Evolutionary conservation across 768 basidiomycete genomes (phyloP).

Genomic region (Boletus rufocinnamomeus): DNA sequence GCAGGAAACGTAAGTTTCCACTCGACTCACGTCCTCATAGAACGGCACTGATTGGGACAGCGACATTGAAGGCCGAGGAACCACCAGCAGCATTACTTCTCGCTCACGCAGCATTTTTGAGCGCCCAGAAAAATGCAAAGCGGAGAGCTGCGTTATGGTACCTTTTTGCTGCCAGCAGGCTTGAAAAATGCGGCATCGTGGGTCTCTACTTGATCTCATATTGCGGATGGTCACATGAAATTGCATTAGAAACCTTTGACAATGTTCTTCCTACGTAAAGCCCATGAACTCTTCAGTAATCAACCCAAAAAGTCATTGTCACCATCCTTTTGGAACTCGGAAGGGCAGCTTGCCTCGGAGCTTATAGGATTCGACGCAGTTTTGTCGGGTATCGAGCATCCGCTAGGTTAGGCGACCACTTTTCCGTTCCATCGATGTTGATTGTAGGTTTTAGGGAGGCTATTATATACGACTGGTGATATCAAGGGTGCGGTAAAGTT

Average conservation of each 20-base stretch:
- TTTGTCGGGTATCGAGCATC: constrained; percentile 74
- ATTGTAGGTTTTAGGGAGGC: constrained; percentile 55
- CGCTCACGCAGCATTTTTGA: constrained; percentile 77
- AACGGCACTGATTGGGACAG: constrained; percentile 31
- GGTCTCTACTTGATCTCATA: constrained; percentile 34
- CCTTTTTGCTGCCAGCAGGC: constrained; percentile 66
- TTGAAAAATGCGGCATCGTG: constrained; percentile 86
- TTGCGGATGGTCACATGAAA: constrained; percentile 1
- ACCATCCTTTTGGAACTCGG: constrained; percentile 80
- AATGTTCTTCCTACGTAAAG: constrained; percentile 75
- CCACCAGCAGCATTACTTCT: constrained; percentile 75
- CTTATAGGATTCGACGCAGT: constrained; percentile 60
- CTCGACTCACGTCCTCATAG: constrained; percentile 1
- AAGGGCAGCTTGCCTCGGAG: constrained; percentile 46
- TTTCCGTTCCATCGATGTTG: constrained; percentile 9
- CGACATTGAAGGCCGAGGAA: constrained; percentile 70
- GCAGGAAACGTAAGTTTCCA: constrained; percentile 67
- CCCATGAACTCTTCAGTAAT: constrained; percentile 60
- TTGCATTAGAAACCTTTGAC: constrained; percentile 74
- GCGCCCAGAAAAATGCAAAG: constrained; percentile 53
- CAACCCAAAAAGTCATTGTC: constrained; percentile 61
- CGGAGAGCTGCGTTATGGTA: constrained; percentile 81
- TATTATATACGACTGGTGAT: constrained; percentile 91
- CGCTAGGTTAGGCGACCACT: constrained; percentile 54
- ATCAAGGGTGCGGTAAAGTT: constrained; percentile 71